Evolutionary conservation across 192 early-diverging fungal genomes (phyloP).

Genomic region (Gamsiella multidivaricata): DNA sequence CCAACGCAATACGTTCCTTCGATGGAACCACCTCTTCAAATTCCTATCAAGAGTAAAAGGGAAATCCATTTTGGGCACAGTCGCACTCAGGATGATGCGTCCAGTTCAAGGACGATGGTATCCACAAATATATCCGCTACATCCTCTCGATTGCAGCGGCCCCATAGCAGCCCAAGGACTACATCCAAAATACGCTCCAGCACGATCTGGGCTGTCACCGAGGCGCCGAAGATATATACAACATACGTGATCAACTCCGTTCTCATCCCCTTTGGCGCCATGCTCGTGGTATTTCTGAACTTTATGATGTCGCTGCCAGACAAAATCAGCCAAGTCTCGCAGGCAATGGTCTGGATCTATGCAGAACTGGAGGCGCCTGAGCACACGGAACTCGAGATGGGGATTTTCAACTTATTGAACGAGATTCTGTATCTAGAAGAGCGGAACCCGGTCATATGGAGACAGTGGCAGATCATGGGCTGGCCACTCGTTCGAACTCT

Average conservation of each 20-base stretch:
- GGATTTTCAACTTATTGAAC: slow-evolving; percentile 40
- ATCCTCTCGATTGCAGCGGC: not conserved
- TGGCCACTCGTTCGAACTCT: slow-evolving; percentile 60
- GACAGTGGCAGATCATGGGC: slow-evolving; percentile 62
- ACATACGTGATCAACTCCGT: slow-evolving; percentile 28
- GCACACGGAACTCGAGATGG: slow-evolving; percentile 41
- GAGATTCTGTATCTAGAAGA: slow-evolving; percentile 56
- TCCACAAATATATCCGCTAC: too few species aligned
- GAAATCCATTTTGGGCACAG: not conserved
- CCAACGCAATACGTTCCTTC: slow-evolving; percentile 11
- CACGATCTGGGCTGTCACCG: slow-evolving; percentile 16
- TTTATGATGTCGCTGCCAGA: slow-evolving; percentile 27
- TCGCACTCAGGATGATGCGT: too few species aligned
- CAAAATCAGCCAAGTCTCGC: slow-evolving; percentile 24
- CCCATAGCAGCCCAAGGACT: not conserved
- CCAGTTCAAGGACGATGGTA: too few species aligned
- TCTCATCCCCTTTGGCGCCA: slow-evolving; percentile 21
- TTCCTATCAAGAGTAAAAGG: slow-evolving; percentile 10
- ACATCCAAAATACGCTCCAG: not conserved
- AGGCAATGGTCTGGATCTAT: slow-evolving; percentile 45
- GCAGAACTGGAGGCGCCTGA: slow-evolving; percentile 51
- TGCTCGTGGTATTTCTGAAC: slow-evolving; percentile 22
- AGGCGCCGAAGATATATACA: slow-evolving; percentile 26
- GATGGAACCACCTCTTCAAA: slow-evolving; percentile 13
- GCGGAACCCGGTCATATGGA: slow-evolving; percentile 53